Evolutionary conservation across 1,284 basidiomycete species (phyloP), one percentile per base, ranked within the genome.

Genomic region (Ustilago lituana): DNA sequence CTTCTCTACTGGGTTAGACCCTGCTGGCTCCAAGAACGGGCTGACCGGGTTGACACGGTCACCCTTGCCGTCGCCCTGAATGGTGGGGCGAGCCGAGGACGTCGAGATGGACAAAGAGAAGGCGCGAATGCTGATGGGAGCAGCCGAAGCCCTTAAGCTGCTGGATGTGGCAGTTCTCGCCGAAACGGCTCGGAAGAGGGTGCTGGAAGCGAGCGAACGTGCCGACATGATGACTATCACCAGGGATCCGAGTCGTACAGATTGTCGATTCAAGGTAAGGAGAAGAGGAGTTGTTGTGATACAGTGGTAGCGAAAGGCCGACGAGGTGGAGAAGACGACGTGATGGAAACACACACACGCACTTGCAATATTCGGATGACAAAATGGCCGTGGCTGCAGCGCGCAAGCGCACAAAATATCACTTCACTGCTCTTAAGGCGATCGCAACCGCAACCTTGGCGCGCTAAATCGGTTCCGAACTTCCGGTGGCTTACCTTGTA

Each of bases 31-130:
- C 5, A 45, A 15, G 43, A 58, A 81, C 10, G 80, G 80, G 45
- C 76, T 73, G 27, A 60, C 56, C 12, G 64, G 35, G 68, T 74
- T 77, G 59, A 81, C 79, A 22, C 71, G 69, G 56, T 78, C 76
- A 15, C 76, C 76, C 56, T 77, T 66, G 11, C 71, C 74, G 17
- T 70, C 67, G 3, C 67, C 67, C 39, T 70, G 67, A 22, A 64
- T 41, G 1, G 55, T 56, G n/a, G 51, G 46, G 4, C 59, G 51
- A 19, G 55, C 59, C 14, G 54, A 49, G 12, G 51, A 47, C 36
- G 38, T 55, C 22, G 52, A n/a, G 24, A 61, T 14, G 4, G 59
- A 47, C 9, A 55, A 59, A 27, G 66, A 63, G 37, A 69, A 56
- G 17, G 55, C 38, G 15, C 66, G 59, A 19, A 59, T 10, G 35